A percentile compares a stretch with the other conserved stretches of the same genome.
Conservation (phyloP, 352 stramenopile species). For the Globisporangium lucens region DNA sequence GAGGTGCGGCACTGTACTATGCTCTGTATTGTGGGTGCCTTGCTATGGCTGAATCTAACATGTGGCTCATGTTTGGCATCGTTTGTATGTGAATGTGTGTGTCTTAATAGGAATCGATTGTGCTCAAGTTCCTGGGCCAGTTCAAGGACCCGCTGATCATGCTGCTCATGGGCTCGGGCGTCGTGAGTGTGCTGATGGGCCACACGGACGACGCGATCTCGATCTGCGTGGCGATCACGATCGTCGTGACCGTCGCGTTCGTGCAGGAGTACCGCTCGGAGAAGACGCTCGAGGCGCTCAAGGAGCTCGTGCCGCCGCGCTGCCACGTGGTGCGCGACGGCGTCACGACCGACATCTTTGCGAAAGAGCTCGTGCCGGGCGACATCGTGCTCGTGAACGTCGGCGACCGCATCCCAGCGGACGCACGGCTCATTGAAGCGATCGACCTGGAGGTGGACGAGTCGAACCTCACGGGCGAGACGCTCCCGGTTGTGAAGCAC, state of each 20-base stretch:
- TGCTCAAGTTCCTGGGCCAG: slow-evolving; percentile 91
- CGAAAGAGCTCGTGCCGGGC: slow-evolving; percentile 77
- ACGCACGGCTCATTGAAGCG: slow-evolving; percentile 90
- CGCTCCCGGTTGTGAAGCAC: slow-evolving; percentile 77
- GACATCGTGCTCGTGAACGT: slow-evolving; percentile 89
- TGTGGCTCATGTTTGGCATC: neutral
- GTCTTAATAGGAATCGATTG: slow-evolving; percentile 61
- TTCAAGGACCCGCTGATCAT: slow-evolving; percentile 98
- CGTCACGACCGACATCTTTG: slow-evolving; percentile 54
- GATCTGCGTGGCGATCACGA: slow-evolving; percentile 94
- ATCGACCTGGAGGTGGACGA: slow-evolving; percentile 91
- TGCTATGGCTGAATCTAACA: neutral
- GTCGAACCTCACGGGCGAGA: slow-evolving; percentile 94
- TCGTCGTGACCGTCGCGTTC: slow-evolving; percentile 96
- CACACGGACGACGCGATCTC: slow-evolving; percentile 95
- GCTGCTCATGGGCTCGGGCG: slow-evolving; percentile 91
- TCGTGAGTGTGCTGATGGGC: slow-evolving; percentile 89
- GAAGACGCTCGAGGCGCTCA: slow-evolving; percentile 84
- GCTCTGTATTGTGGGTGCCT: neutral
- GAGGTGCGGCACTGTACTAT: slow-evolving; percentile 24
- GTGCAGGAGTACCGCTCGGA: slow-evolving; percentile 88
- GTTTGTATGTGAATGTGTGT: neutral
- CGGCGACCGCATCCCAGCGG: slow-evolving; percentile 91
- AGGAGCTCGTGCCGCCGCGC: slow-evolving; percentile 73
- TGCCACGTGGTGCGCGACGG: slow-evolving; percentile 67